These are phyloP conservation scores for Cytospora mali DNA, from an alignment of 2,329 filamentous ascomycete genomes.

Conservation along the genomic window DNA sequence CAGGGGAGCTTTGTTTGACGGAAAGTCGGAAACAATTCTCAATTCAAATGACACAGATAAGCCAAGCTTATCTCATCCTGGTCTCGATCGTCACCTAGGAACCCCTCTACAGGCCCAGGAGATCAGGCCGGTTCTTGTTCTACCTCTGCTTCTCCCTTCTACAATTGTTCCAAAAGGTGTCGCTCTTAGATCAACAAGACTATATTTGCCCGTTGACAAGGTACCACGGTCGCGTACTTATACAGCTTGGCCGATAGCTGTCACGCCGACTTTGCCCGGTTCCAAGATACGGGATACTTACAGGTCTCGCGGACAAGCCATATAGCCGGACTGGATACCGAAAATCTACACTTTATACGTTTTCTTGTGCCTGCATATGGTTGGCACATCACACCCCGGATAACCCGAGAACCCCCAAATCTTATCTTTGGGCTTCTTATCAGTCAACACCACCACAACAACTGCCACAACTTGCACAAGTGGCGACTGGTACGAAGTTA, in stretches of 20 bases:
- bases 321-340: slow-evolving; percentile 2
- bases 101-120: slow-evolving; percentile 21
- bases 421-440: slow-evolving; percentile 24
- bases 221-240: not conserved
- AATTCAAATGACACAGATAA: slow-evolving; percentile 59
- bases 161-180: slow-evolving; percentile 6
- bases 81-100: slow-evolving; percentile 55
- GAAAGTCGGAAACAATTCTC: slow-evolving; percentile 30
- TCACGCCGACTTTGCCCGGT: not conserved
- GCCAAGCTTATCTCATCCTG: slow-evolving; percentile 60
- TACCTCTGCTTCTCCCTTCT: not conserved
- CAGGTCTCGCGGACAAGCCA: not conserved
- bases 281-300: not conserved
- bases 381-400: slow-evolving; percentile 8
- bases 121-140: slow-evolving; percentile 14
- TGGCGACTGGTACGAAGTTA: slow-evolving; percentile 3
- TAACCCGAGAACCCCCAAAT: not conserved
- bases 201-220: slow-evolving; percentile 17
- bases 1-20: slow-evolving; percentile 18
- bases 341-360: slow-evolving; percentile 6
- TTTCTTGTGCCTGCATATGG: slow-evolving; percentile 10
- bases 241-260: slow-evolving; percentile 8
- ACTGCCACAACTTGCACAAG: slow-evolving; percentile 6
- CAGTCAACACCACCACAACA: slow-evolving; percentile 17
- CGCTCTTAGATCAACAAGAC: slow-evolving; percentile 6